Evolutionary conservation across 2,329 filamentous ascomycete genomes (phyloP).

Genomic region (Trematosphaeria pertusa): DNA sequence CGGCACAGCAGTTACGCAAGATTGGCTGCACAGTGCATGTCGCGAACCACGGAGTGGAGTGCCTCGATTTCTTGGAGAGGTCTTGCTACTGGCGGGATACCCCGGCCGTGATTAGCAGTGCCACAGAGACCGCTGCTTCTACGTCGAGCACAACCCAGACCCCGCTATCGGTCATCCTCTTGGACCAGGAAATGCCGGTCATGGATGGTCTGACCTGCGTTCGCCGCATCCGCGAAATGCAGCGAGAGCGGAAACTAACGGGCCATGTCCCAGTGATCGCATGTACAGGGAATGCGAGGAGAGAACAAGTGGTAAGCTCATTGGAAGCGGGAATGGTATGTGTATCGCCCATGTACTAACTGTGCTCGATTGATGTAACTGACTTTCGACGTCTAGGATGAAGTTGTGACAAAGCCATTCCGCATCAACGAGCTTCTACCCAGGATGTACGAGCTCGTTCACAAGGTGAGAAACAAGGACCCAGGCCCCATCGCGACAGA

Average conservation of each 20-base stretch:
- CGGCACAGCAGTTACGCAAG: slow-evolving; percentile 41
- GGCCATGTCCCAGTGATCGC: slow-evolving; percentile 45
- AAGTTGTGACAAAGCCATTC: slow-evolving; percentile 24
- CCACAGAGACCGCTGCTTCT: slow-evolving; percentile 7
- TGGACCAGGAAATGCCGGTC: slow-evolving; percentile 49
- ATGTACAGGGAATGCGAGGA: slow-evolving; percentile 46
- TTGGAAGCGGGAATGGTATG: slow-evolving; percentile 44
- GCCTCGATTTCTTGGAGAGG: slow-evolving; percentile 32
- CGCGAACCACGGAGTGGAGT: slow-evolving; percentile 43
- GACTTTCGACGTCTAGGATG: slow-evolving; percentile 3
- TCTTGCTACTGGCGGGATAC: slow-evolving; percentile 24
- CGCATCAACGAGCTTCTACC: slow-evolving; percentile 24
- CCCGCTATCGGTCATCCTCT: slow-evolving; percentile 41
- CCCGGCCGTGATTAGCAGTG: too few species aligned
- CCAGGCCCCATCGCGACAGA: too few species aligned
- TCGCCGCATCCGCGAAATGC: slow-evolving; percentile 41
- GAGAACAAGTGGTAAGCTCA: slow-evolving; percentile 41
- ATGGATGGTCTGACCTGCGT: slow-evolving; percentile 48
- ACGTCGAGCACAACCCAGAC: background rate
- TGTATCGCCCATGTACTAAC: too few species aligned
- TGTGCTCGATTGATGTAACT: too few species aligned
- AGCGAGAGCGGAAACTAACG: slow-evolving; percentile 22
- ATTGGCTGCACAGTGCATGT: slow-evolving; percentile 36
- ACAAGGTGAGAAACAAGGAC: too few species aligned
- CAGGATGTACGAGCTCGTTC: slow-evolving; percentile 16